Percentiles rank a stretch among this genome's conserved stretches.
phyloP scores from a whole-genome alignment of 495 filamentous ascomycete species.

The Aspergillus indologenus region DNA sequence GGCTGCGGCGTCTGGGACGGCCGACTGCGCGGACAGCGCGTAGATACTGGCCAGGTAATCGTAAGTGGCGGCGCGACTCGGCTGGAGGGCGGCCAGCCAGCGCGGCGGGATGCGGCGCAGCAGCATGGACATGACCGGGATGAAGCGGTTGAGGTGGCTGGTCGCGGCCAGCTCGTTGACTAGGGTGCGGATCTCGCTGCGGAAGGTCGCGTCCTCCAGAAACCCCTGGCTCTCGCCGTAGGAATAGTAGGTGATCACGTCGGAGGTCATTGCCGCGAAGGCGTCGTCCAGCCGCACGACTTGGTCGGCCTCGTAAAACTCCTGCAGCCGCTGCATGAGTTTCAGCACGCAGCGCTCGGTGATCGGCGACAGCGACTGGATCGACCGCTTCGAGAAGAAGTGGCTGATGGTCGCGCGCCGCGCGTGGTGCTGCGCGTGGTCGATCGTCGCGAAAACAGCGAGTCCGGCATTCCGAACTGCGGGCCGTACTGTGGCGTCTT shows the following conservation, averaged over 20 bases:
- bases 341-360: background rate
- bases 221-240: constrained; percentile 38
- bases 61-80: background rate
- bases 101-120: constrained; percentile 18
- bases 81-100: background rate
- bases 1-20: background rate
- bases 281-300: constrained; percentile 35
- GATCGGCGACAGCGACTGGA: constrained; percentile 9
- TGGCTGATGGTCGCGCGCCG: constrained; percentile 36
- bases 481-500: constrained; percentile 15
- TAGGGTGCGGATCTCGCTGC: constrained; percentile 21
- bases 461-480: constrained; percentile 9
- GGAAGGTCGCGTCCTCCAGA: constrained; percentile 24
- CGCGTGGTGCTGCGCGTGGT: constrained; percentile 43
- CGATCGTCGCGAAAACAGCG: constrained; percentile 37
- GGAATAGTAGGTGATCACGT: constrained; percentile 43
- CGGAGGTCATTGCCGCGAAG: constrained; percentile 38
- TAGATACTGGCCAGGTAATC: too few relatives aligned
- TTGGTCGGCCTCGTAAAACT: constrained; percentile 18
- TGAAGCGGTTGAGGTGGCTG: constrained; percentile 28
- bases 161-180: constrained; percentile 23
- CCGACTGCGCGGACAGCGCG: too few relatives aligned
- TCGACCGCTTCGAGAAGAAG: constrained; percentile 43
- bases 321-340: constrained; percentile 26
- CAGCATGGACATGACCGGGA: constrained; percentile 23